These are phyloP conservation scores for Sporopachydermia quercuum DNA, from an alignment of 805 yeast genomes.

Conservation along the genomic window DNA sequence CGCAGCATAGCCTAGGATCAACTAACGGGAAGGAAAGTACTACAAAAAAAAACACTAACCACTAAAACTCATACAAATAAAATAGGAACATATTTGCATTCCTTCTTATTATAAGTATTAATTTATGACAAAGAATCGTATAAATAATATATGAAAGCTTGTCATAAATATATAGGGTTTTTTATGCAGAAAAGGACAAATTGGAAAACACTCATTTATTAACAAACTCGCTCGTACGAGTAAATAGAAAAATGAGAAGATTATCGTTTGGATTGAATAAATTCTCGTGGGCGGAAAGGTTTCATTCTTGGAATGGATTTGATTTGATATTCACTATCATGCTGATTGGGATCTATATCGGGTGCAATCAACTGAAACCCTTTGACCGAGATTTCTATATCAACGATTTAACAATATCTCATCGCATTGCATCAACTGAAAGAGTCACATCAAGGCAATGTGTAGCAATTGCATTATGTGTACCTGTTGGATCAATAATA, in stretches of 20 bases:
- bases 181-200: no score
- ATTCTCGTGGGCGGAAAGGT: background rate
- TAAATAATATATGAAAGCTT: no score
- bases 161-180: no score
- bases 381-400: slow-evolving; percentile 16
- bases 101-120: no score
- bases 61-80: no score
- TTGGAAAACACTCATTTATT: background rate
- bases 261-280: background rate
- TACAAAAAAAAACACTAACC: no score
- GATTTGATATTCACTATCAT: slow-evolving; percentile 17
- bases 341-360: slow-evolving; percentile 12
- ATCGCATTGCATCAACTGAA: slow-evolving; percentile 18
- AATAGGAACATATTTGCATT: no score
- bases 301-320: slow-evolving; percentile 1
- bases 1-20: no score
- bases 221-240: slow-evolving; percentile 1
- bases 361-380: slow-evolving; percentile 16
- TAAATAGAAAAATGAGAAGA: background rate
- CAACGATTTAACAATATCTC: slow-evolving; percentile 15
- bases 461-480: background rate
- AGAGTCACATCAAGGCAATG: slow-evolving; percentile 14
- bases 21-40: no score
- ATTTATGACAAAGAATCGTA: no score
- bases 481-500: slow-evolving; percentile 3